phyloP scores from a whole-genome alignment of 208 protist genomes.

The Tritrichomonas musculus region DNA sequence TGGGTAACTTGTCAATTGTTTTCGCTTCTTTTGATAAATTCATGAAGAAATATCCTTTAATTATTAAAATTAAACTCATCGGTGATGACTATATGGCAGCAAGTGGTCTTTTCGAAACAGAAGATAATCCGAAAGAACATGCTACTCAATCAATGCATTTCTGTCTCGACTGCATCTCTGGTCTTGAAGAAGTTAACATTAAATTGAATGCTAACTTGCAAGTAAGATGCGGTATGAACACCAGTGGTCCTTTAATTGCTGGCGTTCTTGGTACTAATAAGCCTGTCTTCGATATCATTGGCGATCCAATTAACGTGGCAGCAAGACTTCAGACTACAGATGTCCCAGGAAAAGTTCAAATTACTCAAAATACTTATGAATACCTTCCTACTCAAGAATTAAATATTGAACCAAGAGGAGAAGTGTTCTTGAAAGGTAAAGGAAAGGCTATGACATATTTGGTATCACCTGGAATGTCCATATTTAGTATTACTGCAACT shows the following conservation, averaged over 20 bases:
- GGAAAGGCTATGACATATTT: no score
- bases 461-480: no score
- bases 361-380: no score
- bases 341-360: no score
- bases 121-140: neutral
- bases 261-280: neutral
- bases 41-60: neutral
- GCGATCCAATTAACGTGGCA: no score
- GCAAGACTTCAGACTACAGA: no score
- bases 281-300: no score
- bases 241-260: neutral
- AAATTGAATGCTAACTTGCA: neutral
- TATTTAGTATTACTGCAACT: no score
- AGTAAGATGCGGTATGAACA: conserved; percentile 1
- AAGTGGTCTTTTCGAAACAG: neutral
- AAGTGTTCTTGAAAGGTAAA: no score
- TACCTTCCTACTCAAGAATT: no score
- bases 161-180: neutral
- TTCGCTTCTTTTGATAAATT: neutral
- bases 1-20: neutral
- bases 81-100: conserved; percentile 25
- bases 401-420: no score
- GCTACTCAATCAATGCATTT: neutral
- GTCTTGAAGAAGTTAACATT: conserved; percentile 2
- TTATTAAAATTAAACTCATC: conserved; percentile 13